Evolutionary conservation across 176 grass and related monocot genomes (phyloP).

Genomic region (Tuctoria greenei): DNA sequence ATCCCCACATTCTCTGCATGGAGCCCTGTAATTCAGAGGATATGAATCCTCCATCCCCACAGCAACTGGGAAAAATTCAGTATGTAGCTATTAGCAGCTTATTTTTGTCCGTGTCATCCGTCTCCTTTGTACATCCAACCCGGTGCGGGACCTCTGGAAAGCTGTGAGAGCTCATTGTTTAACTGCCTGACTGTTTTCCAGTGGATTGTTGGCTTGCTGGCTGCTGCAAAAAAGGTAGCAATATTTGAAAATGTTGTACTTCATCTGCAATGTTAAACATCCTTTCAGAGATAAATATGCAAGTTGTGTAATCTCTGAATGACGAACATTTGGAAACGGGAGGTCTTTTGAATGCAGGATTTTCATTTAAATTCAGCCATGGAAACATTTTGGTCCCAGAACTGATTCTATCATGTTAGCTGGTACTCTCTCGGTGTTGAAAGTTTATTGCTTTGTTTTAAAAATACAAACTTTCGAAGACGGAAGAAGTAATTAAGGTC

Average conservation of each 20-base stretch:
- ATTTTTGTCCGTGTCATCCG: slow-evolving; percentile 10
- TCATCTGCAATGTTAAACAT: not conserved
- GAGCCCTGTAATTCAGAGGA: too few species aligned
- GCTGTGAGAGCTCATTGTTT: slow-evolving; percentile 48
- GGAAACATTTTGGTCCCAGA: not conserved
- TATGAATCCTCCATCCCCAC: too few species aligned
- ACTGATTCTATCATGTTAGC: not conserved
- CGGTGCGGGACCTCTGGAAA: slow-evolving; percentile 57
- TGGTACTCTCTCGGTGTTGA: too few species aligned
- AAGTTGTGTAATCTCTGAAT: not conserved
- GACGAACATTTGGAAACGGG: not conserved
- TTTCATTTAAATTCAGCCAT: not conserved
- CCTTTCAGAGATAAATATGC: not conserved
- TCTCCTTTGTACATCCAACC: slow-evolving; percentile 24
- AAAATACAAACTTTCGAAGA: too few species aligned
- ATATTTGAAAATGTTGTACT: not conserved
- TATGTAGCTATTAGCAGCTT: slow-evolving; percentile 9
- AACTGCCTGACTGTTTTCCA: slow-evolving; percentile 1
- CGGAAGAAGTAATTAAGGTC: too few species aligned
- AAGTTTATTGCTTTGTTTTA: too few species aligned
- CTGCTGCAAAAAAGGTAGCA: not conserved
- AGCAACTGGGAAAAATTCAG: slow-evolving; percentile 33
- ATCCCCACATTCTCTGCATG: too few species aligned
- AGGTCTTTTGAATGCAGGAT: not conserved
- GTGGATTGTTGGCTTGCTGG: not conserved